phyloP scores from a whole-genome alignment of 1,284 basidiomycete genomes.

The Cryptococcus sp. region DNA sequence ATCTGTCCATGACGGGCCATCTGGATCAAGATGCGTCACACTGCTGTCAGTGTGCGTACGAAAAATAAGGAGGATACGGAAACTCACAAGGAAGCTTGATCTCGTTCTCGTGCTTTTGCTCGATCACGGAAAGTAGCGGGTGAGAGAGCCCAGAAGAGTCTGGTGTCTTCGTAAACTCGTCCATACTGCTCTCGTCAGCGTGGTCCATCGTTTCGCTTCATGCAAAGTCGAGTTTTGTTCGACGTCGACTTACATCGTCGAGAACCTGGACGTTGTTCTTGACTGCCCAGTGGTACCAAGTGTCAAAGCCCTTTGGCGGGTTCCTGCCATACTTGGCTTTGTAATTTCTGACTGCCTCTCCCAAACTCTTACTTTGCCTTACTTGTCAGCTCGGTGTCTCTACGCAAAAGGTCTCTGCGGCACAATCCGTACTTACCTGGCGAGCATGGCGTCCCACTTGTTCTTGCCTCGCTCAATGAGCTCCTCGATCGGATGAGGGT shows the following conservation, averaged over 20 bases:
- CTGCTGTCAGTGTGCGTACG: slow-evolving; percentile 2
- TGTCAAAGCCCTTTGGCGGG: slow-evolving; percentile 49
- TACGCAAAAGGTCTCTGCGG: no score
- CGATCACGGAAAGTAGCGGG: slow-evolving; percentile 26
- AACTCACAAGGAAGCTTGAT: slow-evolving; percentile 1
- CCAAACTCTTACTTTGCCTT: slow-evolving; percentile 43
- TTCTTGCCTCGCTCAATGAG: slow-evolving; percentile 32
- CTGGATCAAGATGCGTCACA: slow-evolving; percentile 5
- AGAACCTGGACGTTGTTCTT: slow-evolving; percentile 45
- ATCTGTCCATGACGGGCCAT: background rate
- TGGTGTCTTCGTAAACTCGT: slow-evolving; percentile 41
- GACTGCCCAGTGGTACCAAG: slow-evolving; percentile 43
- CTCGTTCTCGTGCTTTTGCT: slow-evolving; percentile 14
- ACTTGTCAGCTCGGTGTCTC: no score
- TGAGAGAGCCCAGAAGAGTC: slow-evolving; percentile 40
- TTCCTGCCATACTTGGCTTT: slow-evolving; percentile 40
- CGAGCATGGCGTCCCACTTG: slow-evolving; percentile 34
- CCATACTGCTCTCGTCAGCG: slow-evolving; percentile 47
- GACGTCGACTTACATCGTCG: slow-evolving; percentile 40
- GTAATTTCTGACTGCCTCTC: slow-evolving; percentile 47
- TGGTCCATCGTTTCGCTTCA: no score
- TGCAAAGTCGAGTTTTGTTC: no score
- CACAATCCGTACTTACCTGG: slow-evolving; percentile 20
- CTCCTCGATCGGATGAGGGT: slow-evolving; percentile 39
- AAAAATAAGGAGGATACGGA: background rate